A percentile compares a stretch with the other conserved stretches of the same genome.
Evolutionary conservation across 495 filamentous ascomycete species (phyloP).

Genomic region (Podospora pseudopauciseta): DNA sequence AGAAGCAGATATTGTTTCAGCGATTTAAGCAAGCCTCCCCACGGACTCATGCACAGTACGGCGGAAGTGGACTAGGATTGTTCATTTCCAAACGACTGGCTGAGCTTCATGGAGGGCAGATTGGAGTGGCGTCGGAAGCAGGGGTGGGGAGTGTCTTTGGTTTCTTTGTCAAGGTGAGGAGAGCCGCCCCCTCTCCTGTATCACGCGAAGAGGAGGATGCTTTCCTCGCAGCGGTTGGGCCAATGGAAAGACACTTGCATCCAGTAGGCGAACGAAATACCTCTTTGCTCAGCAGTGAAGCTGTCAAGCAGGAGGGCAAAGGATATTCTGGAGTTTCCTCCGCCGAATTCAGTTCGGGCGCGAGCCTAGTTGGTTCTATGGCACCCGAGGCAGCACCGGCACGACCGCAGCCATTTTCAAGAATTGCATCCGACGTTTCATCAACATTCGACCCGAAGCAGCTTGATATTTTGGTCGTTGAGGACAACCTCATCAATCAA

Average conservation of each 20-base stretch:
- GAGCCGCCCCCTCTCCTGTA: conserved; percentile 1
- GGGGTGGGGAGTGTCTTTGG: conserved; percentile 67
- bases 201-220: not conserved
- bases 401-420: not conserved
- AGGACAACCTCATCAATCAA: conserved; percentile 72
- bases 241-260: not conserved
- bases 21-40: conserved; percentile 70
- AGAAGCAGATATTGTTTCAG: conserved; percentile 64
- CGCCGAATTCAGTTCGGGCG: not conserved
- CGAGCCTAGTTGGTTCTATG: not conserved
- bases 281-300: not conserved
- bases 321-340: not conserved
- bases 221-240: not conserved
- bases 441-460: conserved; percentile 8
- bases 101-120: conserved; percentile 68
- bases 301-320: not conserved
- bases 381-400: not conserved
- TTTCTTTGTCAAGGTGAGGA: conserved; percentile 61
- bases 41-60: conserved; percentile 65
- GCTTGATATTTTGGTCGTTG: conserved; percentile 55
- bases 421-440: not conserved
- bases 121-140: conserved; percentile 62
- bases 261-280: not conserved
- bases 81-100: conserved; percentile 68
- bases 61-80: conserved; percentile 68